phyloP scores from a whole-genome alignment of 2,329 filamentous ascomycete genomes.

The Aureobasidium namibiae region DNA sequence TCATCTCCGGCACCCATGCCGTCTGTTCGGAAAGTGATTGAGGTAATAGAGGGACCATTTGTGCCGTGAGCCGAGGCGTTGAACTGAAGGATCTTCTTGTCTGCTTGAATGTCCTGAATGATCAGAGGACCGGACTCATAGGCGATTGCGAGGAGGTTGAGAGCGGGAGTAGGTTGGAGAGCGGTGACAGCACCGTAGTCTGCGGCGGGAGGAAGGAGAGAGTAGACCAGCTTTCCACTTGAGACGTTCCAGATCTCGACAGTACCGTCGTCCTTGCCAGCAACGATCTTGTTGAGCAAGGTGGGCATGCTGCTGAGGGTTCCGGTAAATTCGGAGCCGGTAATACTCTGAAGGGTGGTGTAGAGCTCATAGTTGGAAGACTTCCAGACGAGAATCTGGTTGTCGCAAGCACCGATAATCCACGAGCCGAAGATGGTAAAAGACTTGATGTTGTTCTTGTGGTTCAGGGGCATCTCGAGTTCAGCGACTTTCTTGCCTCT shows the following conservation, averaged over 20 bases:
- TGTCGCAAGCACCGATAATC: constrained; percentile 72
- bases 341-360: constrained; percentile 62
- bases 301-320: constrained; percentile 84
- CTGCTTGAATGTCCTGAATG: constrained; percentile 73
- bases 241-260: constrained; percentile 98
- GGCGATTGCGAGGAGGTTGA: constrained; percentile 81
- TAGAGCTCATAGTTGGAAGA: constrained; percentile 77
- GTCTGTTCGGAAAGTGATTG: constrained; percentile 85
- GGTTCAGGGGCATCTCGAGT: constrained; percentile 57
- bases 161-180: constrained; percentile 71
- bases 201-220: constrained; percentile 66
- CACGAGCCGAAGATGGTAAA: constrained; percentile 82
- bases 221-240: constrained; percentile 84
- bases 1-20: constrained; percentile 81
- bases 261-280: constrained; percentile 76
- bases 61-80: constrained; percentile 40
- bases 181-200: constrained; percentile 77
- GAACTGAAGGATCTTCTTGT: constrained; percentile 56
- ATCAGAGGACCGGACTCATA: constrained; percentile 71
- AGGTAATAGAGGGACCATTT: constrained; percentile 58
- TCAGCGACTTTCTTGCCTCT: constrained; percentile 77
- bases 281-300: constrained; percentile 91
- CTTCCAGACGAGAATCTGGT: constrained; percentile 84
- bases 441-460: constrained; percentile 64
- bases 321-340: constrained; percentile 59